Evolutionary conservation across 78 protist genomes (phyloP).

Genomic region (Cavenderia fasciculata): DNA sequence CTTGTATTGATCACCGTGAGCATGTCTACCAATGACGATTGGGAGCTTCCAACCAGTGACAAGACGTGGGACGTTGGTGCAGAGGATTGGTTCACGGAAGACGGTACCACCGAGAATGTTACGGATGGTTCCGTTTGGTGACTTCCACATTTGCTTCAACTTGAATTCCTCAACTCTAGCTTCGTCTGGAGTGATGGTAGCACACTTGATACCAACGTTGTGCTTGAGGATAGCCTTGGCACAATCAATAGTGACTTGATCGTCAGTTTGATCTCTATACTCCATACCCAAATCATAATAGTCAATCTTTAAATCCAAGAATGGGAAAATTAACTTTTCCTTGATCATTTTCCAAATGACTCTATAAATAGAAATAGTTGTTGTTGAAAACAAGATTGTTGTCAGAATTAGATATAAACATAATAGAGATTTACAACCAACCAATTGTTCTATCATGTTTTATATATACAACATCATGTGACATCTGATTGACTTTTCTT

Average conservation of each 20-base stretch:
- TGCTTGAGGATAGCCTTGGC: constrained; percentile 90
- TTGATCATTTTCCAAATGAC: constrained; percentile 92
- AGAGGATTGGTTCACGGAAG: constrained; percentile 96
- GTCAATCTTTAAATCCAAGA: constrained; percentile 63
- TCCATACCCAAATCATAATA: constrained; percentile 87
- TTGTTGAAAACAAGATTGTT: not conserved
- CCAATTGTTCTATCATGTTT: not conserved
- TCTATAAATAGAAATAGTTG: not conserved
- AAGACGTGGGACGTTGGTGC: constrained; percentile 91
- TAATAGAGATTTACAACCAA: not conserved
- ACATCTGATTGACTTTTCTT: not conserved
- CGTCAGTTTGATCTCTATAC: constrained; percentile 86
- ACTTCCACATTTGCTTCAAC: constrained; percentile 93
- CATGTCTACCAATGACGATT: constrained; percentile 95
- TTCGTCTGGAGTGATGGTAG: constrained; percentile 98
- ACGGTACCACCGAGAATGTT: constrained; percentile 97
- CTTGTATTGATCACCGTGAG: constrained; percentile 93
- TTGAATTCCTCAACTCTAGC: constrained; percentile 89
- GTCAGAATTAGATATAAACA: not conserved
- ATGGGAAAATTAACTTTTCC: constrained; percentile 85
- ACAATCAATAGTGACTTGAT: constrained; percentile 89
- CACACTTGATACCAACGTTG: constrained; percentile 97
- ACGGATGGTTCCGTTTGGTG: constrained; percentile 98
- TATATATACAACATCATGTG: not conserved
- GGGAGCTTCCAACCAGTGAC: constrained; percentile 92